Evolutionary conservation across 495 filamentous ascomycete genomes (phyloP).

Genomic region (Parmelia sp.): DNA sequence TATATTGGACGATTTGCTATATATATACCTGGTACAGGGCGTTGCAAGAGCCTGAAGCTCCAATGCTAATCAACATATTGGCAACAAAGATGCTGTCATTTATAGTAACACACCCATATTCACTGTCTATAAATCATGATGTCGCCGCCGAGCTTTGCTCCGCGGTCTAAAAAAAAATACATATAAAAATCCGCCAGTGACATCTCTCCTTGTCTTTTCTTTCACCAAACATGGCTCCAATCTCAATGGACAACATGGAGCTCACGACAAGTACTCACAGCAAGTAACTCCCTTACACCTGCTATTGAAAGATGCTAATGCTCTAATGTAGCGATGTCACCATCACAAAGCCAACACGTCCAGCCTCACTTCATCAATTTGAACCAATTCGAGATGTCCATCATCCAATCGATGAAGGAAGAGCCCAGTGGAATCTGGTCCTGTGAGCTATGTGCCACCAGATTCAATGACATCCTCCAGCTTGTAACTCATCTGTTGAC

Average conservation of each 20-base stretch:
- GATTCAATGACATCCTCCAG: neutral
- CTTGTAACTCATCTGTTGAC: neutral
- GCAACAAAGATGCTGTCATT: too few relatives aligned
- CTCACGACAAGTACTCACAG: neutral
- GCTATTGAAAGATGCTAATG: neutral
- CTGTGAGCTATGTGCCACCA: neutral
- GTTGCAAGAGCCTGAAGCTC: neutral
- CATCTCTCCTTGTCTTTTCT: neutral
- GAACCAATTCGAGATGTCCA: neutral
- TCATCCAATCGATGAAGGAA: neutral
- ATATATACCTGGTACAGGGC: neutral
- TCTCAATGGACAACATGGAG: too few relatives aligned
- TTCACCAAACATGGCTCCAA: neutral
- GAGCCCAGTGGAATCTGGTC: neutral
- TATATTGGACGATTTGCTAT: neutral
- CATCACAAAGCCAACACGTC: neutral
- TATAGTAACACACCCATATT: neutral
- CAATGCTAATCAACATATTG: neutral
- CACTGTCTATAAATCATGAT: too few relatives aligned
- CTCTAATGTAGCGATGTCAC: neutral
- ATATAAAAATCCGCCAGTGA: neutral
- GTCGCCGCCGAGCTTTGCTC: too few relatives aligned
- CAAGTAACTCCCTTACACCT: neutral
- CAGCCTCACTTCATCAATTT: neutral
- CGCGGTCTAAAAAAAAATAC: too few relatives aligned